Base-by-base conservation (phyloP, 2,329 filamentous ascomycete genomes). In the Massarina eburnea region DNA sequence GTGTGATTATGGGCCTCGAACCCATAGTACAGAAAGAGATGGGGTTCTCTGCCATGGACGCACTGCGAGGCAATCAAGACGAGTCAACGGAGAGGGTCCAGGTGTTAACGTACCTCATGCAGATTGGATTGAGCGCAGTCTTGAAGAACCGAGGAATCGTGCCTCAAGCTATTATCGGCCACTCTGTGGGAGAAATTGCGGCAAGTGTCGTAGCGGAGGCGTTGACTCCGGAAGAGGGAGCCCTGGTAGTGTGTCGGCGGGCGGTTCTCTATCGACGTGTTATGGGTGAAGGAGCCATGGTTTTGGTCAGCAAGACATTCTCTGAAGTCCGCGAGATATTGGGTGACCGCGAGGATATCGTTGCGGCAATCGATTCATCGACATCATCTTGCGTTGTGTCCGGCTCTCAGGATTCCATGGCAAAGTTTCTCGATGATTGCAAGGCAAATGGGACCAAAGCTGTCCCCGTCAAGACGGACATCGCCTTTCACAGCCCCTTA, bases 161-260 rank as follows among this genome's bases (percentile, higher is more conserved):
- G 2, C 67, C 71, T 0, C 38, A 58, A 9, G 71, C 71, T 0
- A 55, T 75, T 5, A 64, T 74, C 22, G 72, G 72, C 1, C 72
- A 75, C 44, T 74, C 72, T 0, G 63, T 73, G 4, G 72, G 72
- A 2, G 72, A 75, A 44, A 70, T 73, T 10, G 71, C 71, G 1
- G 71, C 71, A 3, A 51, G 66, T 4, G 69, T 21, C 44, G 9
- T 37, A n/a, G 5, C 24, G 4, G 47, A n/a, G n/a, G 47, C 3
- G 20, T 20, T 5, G 7, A 46, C 7, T 32, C 34, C 4, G 6
- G 14, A 7, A 12, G 18, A 27, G 24, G 48, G 45, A 9, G 22
- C 42, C 2, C 24, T 9, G 18, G 19, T 49, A 12, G 29, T 21
- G 3, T 35, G 38, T 17, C 36, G 7, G 27, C 21, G 41, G 15